phyloP scores from a whole-genome alignment of 2,329 filamentous ascomycete genomes.

The Aspergillus pseudoviridinutans region DNA sequence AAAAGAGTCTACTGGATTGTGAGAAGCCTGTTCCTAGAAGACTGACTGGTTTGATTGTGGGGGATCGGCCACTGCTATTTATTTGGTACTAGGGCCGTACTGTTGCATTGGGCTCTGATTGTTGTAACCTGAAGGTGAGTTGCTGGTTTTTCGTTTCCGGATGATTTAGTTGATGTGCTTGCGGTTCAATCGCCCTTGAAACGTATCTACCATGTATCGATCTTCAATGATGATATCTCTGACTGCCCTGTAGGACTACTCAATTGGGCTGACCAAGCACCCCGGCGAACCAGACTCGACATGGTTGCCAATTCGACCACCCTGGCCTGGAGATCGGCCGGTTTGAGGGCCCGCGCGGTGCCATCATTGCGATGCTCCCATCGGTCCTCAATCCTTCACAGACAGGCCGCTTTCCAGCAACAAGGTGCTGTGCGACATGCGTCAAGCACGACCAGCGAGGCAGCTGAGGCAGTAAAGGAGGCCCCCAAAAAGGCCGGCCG shows the following conservation, averaged over 20 bases:
- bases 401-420: not conserved
- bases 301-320: constrained; percentile 22
- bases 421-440: constrained; percentile 9
- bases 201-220: too few relatives aligned
- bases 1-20: not conserved
- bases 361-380: constrained; percentile 21
- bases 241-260: not conserved
- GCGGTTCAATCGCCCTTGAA: not conserved
- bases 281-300: not conserved
- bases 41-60: not conserved
- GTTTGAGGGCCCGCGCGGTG: constrained; percentile 22
- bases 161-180: too few relatives aligned
- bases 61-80: not conserved
- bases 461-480: constrained; percentile 7
- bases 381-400: constrained; percentile 16
- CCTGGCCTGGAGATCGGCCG: constrained; percentile 24
- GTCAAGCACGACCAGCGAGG: constrained; percentile 9
- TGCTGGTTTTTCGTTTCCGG: not conserved
- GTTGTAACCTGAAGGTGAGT: not conserved
- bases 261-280: not conserved
- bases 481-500: constrained; percentile 28
- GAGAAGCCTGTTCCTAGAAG: not conserved
- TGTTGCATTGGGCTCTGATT: not conserved
- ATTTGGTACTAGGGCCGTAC: not conserved
- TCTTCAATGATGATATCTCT: not conserved